Percentiles rank a stretch among this genome's conserved stretches.
phyloP scores from a whole-genome alignment of 208 protist genomes.

The Porcisia hertigi region DNA sequence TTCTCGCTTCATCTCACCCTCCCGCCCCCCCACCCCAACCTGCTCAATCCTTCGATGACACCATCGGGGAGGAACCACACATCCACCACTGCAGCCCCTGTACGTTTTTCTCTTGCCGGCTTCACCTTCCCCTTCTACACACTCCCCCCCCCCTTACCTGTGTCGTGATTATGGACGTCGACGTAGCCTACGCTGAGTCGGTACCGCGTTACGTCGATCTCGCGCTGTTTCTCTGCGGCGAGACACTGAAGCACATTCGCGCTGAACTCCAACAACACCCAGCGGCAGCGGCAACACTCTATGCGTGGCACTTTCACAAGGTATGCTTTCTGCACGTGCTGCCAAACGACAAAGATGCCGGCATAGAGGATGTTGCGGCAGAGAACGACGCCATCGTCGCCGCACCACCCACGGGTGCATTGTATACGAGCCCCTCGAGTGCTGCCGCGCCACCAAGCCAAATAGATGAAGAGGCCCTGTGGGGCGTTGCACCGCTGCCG shows the following conservation, averaged over 20 bases:
- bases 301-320: constrained; percentile 51
- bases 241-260: constrained; percentile 31
- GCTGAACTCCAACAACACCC: constrained; percentile 14
- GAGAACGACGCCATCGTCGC: not conserved
- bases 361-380: not conserved
- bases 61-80: not conserved
- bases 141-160: not conserved
- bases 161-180: constrained; percentile 13
- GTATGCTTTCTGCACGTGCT: constrained; percentile 45
- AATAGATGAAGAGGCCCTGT: not conserved
- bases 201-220: constrained; percentile 58
- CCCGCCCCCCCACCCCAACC: not conserved
- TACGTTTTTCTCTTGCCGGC: not conserved
- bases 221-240: constrained; percentile 58
- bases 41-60: not conserved
- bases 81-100: not conserved
- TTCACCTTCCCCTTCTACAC: not conserved
- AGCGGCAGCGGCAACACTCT: constrained; percentile 25
- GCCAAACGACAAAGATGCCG: constrained; percentile 22
- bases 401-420: not conserved
- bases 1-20: not conserved
- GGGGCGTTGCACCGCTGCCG: not conserved
- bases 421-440: not conserved
- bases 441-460: not conserved
- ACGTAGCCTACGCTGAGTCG: constrained; percentile 19